Evolutionary conservation across 495 filamentous ascomycete species (phyloP), one percentile per base, ranked within the genome.

Genomic region (Talaromyces liani): DNA sequence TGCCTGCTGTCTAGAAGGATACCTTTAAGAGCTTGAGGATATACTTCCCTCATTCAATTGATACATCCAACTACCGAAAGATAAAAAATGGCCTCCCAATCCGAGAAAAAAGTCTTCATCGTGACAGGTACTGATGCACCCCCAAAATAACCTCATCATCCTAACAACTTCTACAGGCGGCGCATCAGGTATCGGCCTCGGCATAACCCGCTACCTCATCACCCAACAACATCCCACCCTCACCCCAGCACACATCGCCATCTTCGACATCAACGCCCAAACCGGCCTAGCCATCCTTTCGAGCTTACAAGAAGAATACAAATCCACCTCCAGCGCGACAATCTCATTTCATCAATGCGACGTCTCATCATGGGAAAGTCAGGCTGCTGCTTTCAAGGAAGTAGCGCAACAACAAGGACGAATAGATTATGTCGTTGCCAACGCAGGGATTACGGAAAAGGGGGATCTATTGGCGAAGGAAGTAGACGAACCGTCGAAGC

Each of bases 401-500:
- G 70, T 81, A 1, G 78, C 71, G 57, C 65, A 70, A 4, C 63
- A 73, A 33, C 71, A 60, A 62, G 74, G 75, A 6, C 65, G 72
- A 0, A 63, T 86, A 2, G 81, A 86, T 58, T 61, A 84, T 12
- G 82, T 84, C 2, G 77, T 85, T 65, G 82, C 82, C 18, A 85
- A 85, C 67, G 83, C 84, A 0, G 84, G 84, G 2, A 74, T 86
- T 25, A 76, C 75, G 0, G 81, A 84, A 68, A 72, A 75, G 25
- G 78, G 79, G 2, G 67, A 45, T 4, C 54, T 77, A 24, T 61
- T 79, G 22, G 73, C 75, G 39, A 51, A 16, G 14, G 65, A 39
- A 1, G 74, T 69, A 8, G 56, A 27, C 6, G 61, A 65, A 4
- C 79, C 76, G 0, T 62, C 65, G 5, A 75, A 77, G 64, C 81